Evolutionary conservation across 1,284 basidiomycete genomes (phyloP), one percentile per base, ranked within the genome.

Genomic region (Austroboletus niveus): DNA sequence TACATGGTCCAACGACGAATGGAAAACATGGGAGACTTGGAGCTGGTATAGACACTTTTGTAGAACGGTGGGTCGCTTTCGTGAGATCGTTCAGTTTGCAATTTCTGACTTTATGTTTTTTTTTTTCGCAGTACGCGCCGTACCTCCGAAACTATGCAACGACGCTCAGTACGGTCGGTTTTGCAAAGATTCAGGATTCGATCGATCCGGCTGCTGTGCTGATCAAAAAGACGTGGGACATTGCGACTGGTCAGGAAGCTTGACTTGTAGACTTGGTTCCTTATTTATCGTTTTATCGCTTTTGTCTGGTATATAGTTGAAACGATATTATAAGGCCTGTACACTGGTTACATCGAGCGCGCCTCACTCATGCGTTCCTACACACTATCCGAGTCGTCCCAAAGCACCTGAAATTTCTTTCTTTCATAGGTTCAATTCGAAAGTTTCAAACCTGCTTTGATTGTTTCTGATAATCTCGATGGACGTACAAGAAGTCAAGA

Each of bases 1-100:
- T 7, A 78, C 74, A 40, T 91, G 89, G 89, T 74, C 74, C 35
- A 75, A 80, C 39, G 76, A 82, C 27, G 82, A 87, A 51, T 94
- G 92, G 91, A 77, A 79, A 61, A 75, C 79, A 5, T 92, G 89
- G 89, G 85, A 88, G 70, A 87, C 86, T 0, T 91, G 89, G 85
- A 84, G 87, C 6, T 93, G 90, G 91, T 92, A 88, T 61, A 76
- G 87, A 53, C 89, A 94, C 61, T 92, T 92, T 72, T 89, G 87
- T 68, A 75, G 90, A 63, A 76, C 73, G 65, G 91, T 93, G 54
- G 62, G 86, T 62, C 29, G 12, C 35, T 45, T 31, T 7, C 5
- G 31, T 12, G 12, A 32, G 17, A 17, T 17, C 2, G 14, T 29
- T 9, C 2, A n/a, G 8, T 48, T 38, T 15, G 20, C 36, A 20